Evolutionary conservation across 2,329 filamentous ascomycete species (phyloP).

Genomic region (Chaetomiaceae sp.): DNA sequence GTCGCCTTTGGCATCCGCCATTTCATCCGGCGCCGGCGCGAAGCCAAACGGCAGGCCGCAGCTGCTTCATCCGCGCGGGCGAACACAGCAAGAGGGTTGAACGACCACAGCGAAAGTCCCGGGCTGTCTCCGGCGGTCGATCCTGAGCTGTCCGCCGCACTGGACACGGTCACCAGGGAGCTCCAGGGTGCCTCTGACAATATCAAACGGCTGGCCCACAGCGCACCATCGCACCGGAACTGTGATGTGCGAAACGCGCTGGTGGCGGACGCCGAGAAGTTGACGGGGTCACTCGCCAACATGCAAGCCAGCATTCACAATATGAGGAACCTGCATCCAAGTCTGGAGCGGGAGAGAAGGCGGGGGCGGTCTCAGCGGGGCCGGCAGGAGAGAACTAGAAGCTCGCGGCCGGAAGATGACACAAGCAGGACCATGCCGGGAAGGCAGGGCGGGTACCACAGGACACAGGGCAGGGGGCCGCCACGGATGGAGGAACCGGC

Average conservation of each 20-base stretch:
- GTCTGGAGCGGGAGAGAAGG: background rate
- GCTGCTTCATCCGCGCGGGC: background rate
- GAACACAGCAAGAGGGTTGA: background rate
- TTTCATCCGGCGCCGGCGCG: conserved; percentile 15
- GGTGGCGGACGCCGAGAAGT: conserved; percentile 15
- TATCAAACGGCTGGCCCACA: conserved; percentile 11
- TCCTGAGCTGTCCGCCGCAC: conserved; percentile 18
- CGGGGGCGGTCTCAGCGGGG: too few species aligned
- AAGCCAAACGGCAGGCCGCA: conserved; percentile 9
- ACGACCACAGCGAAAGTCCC: background rate
- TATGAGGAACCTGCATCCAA: conserved; percentile 21
- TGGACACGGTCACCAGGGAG: conserved; percentile 18
- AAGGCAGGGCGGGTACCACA: background rate
- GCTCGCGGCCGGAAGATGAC: background rate
- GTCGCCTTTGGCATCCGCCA: conserved; percentile 19
- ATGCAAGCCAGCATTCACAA: conserved; percentile 20
- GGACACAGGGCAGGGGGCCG: background rate
- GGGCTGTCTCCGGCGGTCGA: background rate
- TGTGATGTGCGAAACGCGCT: conserved; percentile 19
- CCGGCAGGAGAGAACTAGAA: background rate
- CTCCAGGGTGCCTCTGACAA: conserved; percentile 16
- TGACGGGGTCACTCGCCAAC: conserved; percentile 14
- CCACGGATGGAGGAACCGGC: background rate
- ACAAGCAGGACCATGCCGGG: background rate
- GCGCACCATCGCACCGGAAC: conserved; percentile 11